These are phyloP conservation scores for Vicia faba DNA, from an alignment of 306 rosid genomes.

Conservation along the genomic window DNA sequence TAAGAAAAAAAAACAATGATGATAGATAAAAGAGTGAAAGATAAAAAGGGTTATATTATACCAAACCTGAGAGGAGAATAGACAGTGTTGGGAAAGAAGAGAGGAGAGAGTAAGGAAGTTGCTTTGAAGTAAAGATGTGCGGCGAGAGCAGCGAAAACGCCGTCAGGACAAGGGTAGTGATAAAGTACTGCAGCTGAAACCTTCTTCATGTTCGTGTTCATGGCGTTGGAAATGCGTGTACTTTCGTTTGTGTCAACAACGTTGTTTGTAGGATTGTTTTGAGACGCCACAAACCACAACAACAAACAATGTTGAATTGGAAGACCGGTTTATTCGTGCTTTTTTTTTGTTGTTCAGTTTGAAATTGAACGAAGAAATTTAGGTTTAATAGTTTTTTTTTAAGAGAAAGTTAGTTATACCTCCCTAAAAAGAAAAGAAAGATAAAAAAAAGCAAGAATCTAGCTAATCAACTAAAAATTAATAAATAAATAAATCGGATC, in stretches of 20 bases:
- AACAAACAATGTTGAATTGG: not conserved
- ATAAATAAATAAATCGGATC: too few relatives aligned
- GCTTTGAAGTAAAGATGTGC: constrained; percentile 86
- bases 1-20: not conserved
- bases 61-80: constrained; percentile 60
- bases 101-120: constrained; percentile 41
- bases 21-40: not conserved
- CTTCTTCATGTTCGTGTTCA: constrained; percentile 1
- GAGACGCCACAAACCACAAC: not conserved
- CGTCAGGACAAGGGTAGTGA: constrained; percentile 94
- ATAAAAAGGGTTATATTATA: too few relatives aligned
- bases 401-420: too few relatives aligned
- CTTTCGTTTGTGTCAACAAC: constrained; percentile 15
- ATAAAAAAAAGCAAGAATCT: too few relatives aligned
- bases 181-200: constrained; percentile 72
- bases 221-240: not conserved
- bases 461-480: too few relatives aligned
- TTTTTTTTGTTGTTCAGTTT: not conserved
- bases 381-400: too few relatives aligned
- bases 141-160: constrained; percentile 83
- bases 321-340: not conserved
- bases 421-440: too few relatives aligned
- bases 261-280: not conserved
- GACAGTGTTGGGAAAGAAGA: constrained; percentile 82
- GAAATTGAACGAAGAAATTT: not conserved